Conservation (phyloP, 2,329 filamentous ascomycete species). For the Penicillium glabrum region DNA sequence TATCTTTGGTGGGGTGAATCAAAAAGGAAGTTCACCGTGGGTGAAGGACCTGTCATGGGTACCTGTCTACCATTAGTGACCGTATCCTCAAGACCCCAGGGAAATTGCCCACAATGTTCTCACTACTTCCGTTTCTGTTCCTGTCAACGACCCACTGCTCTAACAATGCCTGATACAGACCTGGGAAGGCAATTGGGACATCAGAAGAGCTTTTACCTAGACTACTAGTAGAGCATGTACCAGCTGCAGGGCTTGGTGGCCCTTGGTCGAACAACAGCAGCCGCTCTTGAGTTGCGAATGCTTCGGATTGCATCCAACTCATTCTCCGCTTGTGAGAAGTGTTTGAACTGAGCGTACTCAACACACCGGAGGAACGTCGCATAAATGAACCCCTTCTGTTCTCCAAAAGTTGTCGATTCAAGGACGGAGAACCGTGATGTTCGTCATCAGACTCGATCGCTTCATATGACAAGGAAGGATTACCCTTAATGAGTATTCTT, state of each 20-base stretch:
- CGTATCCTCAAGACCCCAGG: neutral
- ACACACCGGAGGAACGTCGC: neutral
- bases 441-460: neutral
- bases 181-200: constrained; percentile 20
- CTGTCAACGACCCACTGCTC: constrained; percentile 12
- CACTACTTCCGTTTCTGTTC: neutral
- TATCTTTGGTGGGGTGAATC: neutral
- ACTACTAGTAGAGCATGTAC: neutral
- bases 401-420: neutral
- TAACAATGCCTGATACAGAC: constrained; percentile 15
- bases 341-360: constrained; percentile 5
- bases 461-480: neutral
- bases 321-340: neutral
- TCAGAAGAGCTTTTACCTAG: constrained; percentile 11
- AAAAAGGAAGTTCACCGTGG: neutral
- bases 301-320: neutral
- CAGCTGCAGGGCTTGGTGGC: neutral
- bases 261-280: neutral
- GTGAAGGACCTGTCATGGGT: neutral
- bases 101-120: neutral
- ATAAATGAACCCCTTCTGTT: neutral
- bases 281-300: constrained; percentile 5
- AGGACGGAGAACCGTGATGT: neutral
- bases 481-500: no score
- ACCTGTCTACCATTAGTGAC: neutral